Evolutionary conservation across 257 asterid genomes (phyloP).

Genomic region (Lavandula angustifolia): DNA sequence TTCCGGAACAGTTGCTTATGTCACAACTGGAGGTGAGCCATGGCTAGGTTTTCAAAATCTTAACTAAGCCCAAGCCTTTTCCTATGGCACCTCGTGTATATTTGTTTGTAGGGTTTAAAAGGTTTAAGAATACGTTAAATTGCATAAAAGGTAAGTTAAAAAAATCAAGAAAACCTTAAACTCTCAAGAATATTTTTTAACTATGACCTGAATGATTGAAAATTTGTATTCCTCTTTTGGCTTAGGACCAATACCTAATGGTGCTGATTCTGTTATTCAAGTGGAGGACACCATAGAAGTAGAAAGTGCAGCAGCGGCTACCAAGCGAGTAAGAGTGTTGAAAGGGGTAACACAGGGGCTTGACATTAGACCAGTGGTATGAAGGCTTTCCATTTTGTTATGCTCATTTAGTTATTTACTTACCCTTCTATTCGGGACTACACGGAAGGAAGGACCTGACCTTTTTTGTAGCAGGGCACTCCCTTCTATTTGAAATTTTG

Average conservation of each 20-base stretch:
- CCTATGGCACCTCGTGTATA: no score
- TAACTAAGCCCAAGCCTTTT: no score
- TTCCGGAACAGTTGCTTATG: slow-evolving; percentile 83
- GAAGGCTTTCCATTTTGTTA: slow-evolving; percentile 35
- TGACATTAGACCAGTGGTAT: slow-evolving; percentile 93
- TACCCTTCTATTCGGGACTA: neutral
- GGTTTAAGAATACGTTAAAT: no score
- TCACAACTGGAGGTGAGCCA: slow-evolving; percentile 88
- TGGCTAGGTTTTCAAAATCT: no score
- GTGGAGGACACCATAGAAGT: slow-evolving; percentile 71
- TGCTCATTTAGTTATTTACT: slow-evolving; percentile 20
- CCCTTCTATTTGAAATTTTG: neutral
- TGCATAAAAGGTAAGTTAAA: no score
- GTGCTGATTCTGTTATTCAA: slow-evolving; percentile 95
- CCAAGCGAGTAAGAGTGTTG: slow-evolving; percentile 66
- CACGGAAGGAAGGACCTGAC: neutral
- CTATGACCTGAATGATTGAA: neutral
- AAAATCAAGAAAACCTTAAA: no score
- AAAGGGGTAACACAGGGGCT: slow-evolving; percentile 62
- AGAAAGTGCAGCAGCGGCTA: slow-evolving; percentile 43
- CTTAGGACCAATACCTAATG: slow-evolving; percentile 89
- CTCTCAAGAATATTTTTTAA: no score
- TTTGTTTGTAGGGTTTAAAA: no score
- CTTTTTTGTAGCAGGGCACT: neutral
- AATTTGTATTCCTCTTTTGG: slow-evolving; percentile 9